phyloP scores from a whole-genome alignment of 305 asterid species.

The Solanum aculeatissimum region DNA sequence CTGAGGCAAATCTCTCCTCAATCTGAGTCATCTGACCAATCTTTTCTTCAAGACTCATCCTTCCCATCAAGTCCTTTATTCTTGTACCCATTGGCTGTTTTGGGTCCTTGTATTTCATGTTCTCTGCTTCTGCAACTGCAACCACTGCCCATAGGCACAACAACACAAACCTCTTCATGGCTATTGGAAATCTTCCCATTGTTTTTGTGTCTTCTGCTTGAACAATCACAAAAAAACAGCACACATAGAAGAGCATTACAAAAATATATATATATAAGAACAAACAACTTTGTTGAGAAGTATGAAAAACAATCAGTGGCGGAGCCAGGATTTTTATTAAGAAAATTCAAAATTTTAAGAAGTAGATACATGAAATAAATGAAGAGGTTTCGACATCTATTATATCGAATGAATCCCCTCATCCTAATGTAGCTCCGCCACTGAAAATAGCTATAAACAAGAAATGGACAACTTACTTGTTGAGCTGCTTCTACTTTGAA shows the following conservation, averaged over 20 bases:
- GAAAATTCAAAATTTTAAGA: too few species aligned
- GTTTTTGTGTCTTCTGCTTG: neutral
- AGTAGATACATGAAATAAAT: too few species aligned
- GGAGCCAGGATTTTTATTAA: too few species aligned
- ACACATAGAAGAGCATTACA: neutral
- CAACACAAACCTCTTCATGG: constrained; percentile 6
- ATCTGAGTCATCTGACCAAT: constrained; percentile 86
- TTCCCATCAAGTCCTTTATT: constrained; percentile 53
- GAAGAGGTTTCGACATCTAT: too few species aligned
- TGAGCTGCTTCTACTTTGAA: neutral
- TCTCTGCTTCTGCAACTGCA: constrained; percentile 36
- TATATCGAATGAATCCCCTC: too few species aligned
- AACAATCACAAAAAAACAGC: neutral
- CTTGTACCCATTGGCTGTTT: constrained; percentile 42
- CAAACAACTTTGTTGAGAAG: neutral
- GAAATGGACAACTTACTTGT: neutral
- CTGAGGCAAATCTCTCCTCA: constrained; percentile 44
- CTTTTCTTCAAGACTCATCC: constrained; percentile 75
- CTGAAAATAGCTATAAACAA: neutral
- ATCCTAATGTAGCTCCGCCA: too few species aligned
- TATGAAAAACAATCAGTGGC: too few species aligned
- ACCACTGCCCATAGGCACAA: constrained; percentile 20
- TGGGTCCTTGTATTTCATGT: constrained; percentile 56
- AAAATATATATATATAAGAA: neutral
- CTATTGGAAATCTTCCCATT: neutral